A percentile compares a stretch with the other conserved stretches of the same genome.
Evolutionary conservation across 345 rosid species (phyloP).

Genomic region (Melaleuca alternifolia): DNA sequence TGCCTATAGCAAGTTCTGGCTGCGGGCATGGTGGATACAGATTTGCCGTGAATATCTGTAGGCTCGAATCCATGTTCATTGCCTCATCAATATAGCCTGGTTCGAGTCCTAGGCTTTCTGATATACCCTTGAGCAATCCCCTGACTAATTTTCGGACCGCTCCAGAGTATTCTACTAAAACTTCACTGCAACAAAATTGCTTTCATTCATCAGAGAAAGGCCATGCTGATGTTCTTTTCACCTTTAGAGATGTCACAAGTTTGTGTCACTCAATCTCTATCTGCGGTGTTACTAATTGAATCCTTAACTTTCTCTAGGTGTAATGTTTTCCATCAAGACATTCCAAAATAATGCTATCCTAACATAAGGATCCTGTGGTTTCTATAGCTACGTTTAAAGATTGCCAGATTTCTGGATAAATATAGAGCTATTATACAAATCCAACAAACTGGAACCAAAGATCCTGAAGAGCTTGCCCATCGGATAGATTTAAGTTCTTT

Average conservation of each 20-base stretch:
- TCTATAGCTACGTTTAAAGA: not conserved
- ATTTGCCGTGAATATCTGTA: constrained; percentile 20
- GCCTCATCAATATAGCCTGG: constrained; percentile 12
- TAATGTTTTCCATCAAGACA: not conserved
- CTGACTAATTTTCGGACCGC: constrained; percentile 17
- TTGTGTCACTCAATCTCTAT: not conserved
- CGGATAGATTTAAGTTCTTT: not conserved
- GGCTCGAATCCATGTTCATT: constrained; percentile 14
- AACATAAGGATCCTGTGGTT: not conserved
- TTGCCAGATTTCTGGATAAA: not conserved
- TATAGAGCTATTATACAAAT: not conserved
- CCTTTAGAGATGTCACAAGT: not conserved
- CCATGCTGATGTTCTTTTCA: not conserved
- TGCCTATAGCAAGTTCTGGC: constrained; percentile 47
- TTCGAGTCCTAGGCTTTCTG: constrained; percentile 42
- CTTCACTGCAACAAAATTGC: constrained; percentile 10
- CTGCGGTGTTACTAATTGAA: not conserved
- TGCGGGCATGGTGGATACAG: constrained; percentile 47
- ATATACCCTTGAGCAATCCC: constrained; percentile 29
- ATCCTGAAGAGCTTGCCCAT: not conserved
- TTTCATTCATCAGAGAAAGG: not conserved
- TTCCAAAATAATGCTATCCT: not conserved
- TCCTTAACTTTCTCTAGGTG: not conserved
- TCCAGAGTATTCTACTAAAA: constrained; percentile 13
- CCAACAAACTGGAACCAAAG: not conserved